These are phyloP conservation scores for Trichoderma atroviride DNA, from an alignment of 2,329 filamentous ascomycete species.

Conservation along the genomic window DNA sequence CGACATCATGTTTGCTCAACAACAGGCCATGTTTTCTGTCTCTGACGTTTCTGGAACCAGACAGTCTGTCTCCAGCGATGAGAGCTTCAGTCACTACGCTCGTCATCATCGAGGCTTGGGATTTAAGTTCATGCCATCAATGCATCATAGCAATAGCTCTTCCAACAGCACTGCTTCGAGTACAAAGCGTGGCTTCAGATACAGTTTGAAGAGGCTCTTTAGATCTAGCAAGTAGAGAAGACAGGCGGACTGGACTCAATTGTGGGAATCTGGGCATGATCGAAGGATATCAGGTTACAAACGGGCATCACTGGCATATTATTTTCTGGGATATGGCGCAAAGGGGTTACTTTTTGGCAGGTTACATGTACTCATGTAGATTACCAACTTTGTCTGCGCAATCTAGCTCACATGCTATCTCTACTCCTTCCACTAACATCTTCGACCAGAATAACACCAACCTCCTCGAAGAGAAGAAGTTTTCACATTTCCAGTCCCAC, in stretches of 20 bases:
- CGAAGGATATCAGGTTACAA: neutral
- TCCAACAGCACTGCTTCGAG: neutral
- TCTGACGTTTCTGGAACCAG: neutral
- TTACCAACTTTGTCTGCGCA: neutral
- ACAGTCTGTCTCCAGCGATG: neutral
- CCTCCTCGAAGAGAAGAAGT: neutral
- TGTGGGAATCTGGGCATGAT: neutral
- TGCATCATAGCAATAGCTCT: neutral
- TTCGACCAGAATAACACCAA: neutral
- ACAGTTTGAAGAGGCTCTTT: neutral
- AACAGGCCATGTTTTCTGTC: constrained; percentile 29
- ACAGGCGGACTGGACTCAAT: neutral
- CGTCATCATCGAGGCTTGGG: constrained; percentile 10
- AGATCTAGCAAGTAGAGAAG: neutral
- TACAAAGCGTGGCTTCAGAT: neutral
- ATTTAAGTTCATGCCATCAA: constrained; percentile 14
- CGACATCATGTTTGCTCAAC: constrained; percentile 32
- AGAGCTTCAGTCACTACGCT: neutral
- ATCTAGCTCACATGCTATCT: neutral
- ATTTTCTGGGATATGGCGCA: constrained; percentile 10
- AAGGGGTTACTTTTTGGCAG: constrained; percentile 1
- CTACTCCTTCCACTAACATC: neutral
- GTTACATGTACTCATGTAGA: neutral
- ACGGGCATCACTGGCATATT: neutral
- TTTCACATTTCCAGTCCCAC: neutral